Conservation (phyloP, 176 grass and related monocot species). For the Themeda triandra region DNA sequence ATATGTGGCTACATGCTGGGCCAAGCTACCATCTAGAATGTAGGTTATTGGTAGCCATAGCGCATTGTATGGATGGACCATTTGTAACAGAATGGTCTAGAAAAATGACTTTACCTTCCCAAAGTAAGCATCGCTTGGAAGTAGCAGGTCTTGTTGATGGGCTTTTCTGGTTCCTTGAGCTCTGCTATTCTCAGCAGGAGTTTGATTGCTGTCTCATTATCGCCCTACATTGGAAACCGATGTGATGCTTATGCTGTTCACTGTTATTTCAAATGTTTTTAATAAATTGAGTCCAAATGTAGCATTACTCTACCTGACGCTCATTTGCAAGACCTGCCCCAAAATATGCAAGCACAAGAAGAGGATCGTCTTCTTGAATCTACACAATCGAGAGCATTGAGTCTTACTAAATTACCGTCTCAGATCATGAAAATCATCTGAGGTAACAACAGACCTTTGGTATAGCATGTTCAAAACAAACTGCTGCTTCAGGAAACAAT, state of each 20-base stretch:
- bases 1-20: background rate
- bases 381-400: constrained; percentile 30
- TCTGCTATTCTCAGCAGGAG: constrained; percentile 69
- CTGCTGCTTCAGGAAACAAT: constrained; percentile 63
- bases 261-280: background rate
- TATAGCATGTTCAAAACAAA: constrained; percentile 77
- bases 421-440: constrained; percentile 25
- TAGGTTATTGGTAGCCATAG: background rate
- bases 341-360: constrained; percentile 77
- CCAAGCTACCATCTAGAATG: background rate
- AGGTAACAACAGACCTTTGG: constrained; percentile 49
- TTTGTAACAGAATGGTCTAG: background rate
- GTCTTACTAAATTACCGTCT: background rate
- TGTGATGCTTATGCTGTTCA: background rate
- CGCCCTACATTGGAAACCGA: constrained; percentile 56
- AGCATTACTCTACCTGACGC: constrained; percentile 50
- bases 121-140: constrained; percentile 50
- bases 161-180: constrained; percentile 69
- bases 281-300: background rate
- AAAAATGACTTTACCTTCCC: constrained; percentile 57
- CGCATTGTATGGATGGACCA: background rate
- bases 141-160: constrained; percentile 62
- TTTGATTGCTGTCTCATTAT: constrained; percentile 57
- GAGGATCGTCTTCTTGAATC: constrained; percentile 74
- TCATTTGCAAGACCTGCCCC: constrained; percentile 53